Conservation (phyloP, 1,284 basidiomycete genomes). For the Ceratobasidium sp. region DNA sequence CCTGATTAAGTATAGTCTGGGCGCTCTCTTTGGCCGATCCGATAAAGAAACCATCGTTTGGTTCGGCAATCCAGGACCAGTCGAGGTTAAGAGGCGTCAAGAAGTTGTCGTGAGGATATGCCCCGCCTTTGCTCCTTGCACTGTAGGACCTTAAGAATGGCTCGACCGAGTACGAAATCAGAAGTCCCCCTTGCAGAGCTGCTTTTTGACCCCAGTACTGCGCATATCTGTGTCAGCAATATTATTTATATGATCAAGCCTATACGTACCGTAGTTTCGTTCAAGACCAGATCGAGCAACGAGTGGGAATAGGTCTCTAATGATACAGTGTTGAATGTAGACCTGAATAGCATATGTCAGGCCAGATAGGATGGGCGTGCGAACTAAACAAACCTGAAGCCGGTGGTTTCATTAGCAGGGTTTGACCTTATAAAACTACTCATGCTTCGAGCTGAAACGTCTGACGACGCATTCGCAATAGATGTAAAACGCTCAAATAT, state of each 20-base stretch:
- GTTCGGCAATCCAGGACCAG: constrained; percentile 60
- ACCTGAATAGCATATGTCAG: too few relatives aligned
- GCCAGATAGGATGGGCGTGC: too few relatives aligned
- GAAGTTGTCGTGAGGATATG: constrained; percentile 58
- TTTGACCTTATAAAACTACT: constrained; percentile 60
- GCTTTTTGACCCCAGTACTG: constrained; percentile 60
- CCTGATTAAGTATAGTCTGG: constrained; percentile 58
- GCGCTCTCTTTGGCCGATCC: constrained; percentile 60
- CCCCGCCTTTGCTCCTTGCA: constrained; percentile 57
- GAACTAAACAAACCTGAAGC: constrained; percentile 61
- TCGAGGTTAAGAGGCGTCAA: constrained; percentile 66
- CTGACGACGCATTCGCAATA: constrained; percentile 59
- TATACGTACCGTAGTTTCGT: constrained; percentile 63
- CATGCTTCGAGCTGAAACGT: constrained; percentile 61
- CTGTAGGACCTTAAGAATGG: constrained; percentile 66
- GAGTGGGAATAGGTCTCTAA: constrained; percentile 60
- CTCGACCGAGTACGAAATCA: constrained; percentile 68
- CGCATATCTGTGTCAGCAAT: constrained; percentile 49
- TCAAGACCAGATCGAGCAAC: constrained; percentile 64
- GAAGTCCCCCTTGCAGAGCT: constrained; percentile 54
- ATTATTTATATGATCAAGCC: not conserved
- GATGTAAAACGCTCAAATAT: constrained; percentile 66
- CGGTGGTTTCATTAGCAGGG: constrained; percentile 60
- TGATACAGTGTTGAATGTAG: constrained; percentile 65
- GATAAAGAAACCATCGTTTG: constrained; percentile 60